phyloP scores from a whole-genome alignment of 495 filamentous ascomycete genomes.

The Talaromyces proteolyticus region DNA sequence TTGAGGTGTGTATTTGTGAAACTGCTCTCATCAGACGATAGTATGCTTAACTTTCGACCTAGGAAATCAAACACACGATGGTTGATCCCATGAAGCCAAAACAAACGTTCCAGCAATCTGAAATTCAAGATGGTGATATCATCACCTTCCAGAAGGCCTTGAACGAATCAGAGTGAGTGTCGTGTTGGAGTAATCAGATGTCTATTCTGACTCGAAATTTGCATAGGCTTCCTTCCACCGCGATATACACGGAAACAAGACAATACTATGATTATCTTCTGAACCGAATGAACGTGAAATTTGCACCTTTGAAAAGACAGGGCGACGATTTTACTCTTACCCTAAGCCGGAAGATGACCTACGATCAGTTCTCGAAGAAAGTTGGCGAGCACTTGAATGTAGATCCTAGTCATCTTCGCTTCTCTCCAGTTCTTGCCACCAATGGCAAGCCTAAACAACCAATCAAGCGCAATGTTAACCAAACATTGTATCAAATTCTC shows the following conservation, averaged over 20 bases:
- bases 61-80: conserved; percentile 96
- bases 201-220: neutral
- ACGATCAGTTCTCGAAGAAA: conserved; percentile 83
- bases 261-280: conserved; percentile 90
- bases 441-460: conserved; percentile 67
- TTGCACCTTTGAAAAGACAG: conserved; percentile 33
- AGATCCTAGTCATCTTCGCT: conserved; percentile 80
- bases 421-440: conserved; percentile 72
- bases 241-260: conserved; percentile 58
- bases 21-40: neutral
- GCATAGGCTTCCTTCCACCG: conserved; percentile 26
- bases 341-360: conserved; percentile 80
- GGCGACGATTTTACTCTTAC: conserved; percentile 62
- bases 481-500: conserved; percentile 66
- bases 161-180: conserved; percentile 53
- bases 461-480: conserved; percentile 64
- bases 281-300: conserved; percentile 66
- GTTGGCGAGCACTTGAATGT: conserved; percentile 76
- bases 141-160: conserved; percentile 79
- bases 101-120: conserved; percentile 77
- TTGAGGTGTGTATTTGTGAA: conserved; percentile 47
- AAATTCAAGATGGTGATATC: conserved; percentile 97
- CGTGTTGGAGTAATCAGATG: conserved; percentile 2
- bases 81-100: conserved; percentile 93
- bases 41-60: conserved; percentile 12